Evolutionary conservation across 805 yeast genomes (phyloP).

Genomic region (Pichia ethanolica): DNA sequence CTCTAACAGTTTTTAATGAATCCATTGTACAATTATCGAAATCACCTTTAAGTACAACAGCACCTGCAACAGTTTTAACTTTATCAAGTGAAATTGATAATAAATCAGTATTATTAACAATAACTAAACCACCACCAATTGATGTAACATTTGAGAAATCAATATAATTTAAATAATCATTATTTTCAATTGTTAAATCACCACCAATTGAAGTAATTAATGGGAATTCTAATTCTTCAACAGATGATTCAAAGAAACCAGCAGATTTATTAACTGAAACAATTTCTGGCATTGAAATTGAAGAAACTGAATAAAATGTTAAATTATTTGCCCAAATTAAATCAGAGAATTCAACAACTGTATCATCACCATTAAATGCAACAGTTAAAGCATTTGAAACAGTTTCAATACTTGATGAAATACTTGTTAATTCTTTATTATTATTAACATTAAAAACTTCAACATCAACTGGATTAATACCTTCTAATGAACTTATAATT

Average conservation of each 20-base stretch:
- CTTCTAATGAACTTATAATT: constrained; percentile 57
- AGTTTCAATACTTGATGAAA: constrained; percentile 63
- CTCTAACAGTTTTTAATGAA: constrained; percentile 69
- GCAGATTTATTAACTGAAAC: constrained; percentile 71
- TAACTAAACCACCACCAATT: constrained; percentile 89
- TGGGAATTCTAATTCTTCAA: constrained; percentile 49
- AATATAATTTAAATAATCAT: constrained; percentile 61
- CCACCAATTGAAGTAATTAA: constrained; percentile 64
- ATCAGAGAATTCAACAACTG: constrained; percentile 58
- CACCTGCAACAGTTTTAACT: constrained; percentile 78
- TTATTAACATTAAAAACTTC: constrained; percentile 79
- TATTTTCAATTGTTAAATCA: constrained; percentile 67
- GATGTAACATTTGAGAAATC: constrained; percentile 63
- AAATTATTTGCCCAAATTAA: constrained; percentile 84
- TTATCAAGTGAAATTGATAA: constrained; percentile 64
- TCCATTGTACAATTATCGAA: constrained; percentile 75
- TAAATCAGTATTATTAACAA: constrained; percentile 78
- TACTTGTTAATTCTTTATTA: constrained; percentile 69
- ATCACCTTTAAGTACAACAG: constrained; percentile 72
- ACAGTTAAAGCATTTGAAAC: constrained; percentile 72
- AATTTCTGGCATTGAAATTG: constrained; percentile 64
- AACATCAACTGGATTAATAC: constrained; percentile 44
- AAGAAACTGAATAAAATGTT: constrained; percentile 71
- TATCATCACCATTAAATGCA: constrained; percentile 77
- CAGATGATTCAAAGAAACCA: constrained; percentile 67